Percentiles rank a stretch among this genome's conserved stretches.
Evolutionary conservation across 2,329 filamentous ascomycete genomes (phyloP).

Genomic region (Waltergamsia citrina): DNA sequence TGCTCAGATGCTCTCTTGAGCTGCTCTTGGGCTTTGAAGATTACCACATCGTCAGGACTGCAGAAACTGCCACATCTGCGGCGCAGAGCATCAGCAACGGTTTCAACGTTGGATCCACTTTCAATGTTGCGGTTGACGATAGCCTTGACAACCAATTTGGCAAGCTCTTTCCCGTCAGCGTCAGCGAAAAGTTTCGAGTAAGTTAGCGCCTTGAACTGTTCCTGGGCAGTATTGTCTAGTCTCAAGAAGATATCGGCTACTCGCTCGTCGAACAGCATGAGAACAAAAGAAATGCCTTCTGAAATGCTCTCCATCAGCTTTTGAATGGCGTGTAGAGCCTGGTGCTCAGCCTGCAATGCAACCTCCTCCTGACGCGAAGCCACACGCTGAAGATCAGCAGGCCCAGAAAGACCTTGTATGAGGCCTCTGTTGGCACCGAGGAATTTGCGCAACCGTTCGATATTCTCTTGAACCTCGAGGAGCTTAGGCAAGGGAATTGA

Average conservation of each 20-base stretch:
- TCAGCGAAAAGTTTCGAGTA: slow-evolving; percentile 84
- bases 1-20: slow-evolving; percentile 81
- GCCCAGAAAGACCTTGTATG: slow-evolving; percentile 89
- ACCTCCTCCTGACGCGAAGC: slow-evolving; percentile 83
- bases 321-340: slow-evolving; percentile 78
- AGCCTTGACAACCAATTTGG: slow-evolving; percentile 89
- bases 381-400: slow-evolving; percentile 71
- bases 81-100: slow-evolving; percentile 87
- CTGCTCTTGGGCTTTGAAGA: slow-evolving; percentile 96
- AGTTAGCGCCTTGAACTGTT: slow-evolving; percentile 66
- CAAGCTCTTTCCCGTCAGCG: slow-evolving; percentile 71
- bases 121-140: slow-evolving; percentile 98
- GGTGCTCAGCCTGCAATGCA: slow-evolving; percentile 86
- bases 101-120: slow-evolving; percentile 94
- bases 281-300: slow-evolving; percentile 92
- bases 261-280: slow-evolving; percentile 89
- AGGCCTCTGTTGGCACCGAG: slow-evolving; percentile 80
- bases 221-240: slow-evolving; percentile 60
- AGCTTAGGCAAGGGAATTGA: slow-evolving; percentile 61
- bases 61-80: slow-evolving; percentile 95
- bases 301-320: slow-evolving; percentile 83
- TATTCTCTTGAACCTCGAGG: slow-evolving; percentile 65
- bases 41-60: slow-evolving; percentile 91
- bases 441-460: slow-evolving; percentile 73
- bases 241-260: slow-evolving; percentile 78